Base-by-base conservation (phyloP, 352 stramenopile species). In the Phytophthora gonapodyides region DNA sequence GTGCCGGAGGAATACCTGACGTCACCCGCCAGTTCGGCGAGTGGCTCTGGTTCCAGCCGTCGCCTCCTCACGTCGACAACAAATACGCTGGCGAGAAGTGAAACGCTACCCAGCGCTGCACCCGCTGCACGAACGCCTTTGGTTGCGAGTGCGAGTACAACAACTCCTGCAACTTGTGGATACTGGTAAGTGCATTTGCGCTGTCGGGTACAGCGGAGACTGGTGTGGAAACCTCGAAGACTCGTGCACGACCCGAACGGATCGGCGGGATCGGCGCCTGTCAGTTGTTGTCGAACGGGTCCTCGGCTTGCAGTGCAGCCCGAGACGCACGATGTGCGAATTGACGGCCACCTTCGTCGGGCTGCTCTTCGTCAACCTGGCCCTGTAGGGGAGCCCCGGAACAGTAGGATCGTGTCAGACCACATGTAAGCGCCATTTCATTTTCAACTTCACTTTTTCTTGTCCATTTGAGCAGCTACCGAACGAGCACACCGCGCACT, bases 131-230 rank as follows among this genome's bases (percentile, higher is more conserved):
- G 16, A 82, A 76, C 47, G 75, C 84, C 44, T 58, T 75, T 21
- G 75, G 73, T 5, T 87, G 78, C 54, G 73, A 87, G 43, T 87
- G 78, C 54, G 73, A 87, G 43, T 82, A 87, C 46, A 63, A 57
- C 42, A 79, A 82, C 60, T 54, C 59, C n/a, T 87, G 78, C 65
- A 69, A 88, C 62, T n/a, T n/a, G 72, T 61, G 0, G 71, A 82
- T 35, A 82, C 70, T 11, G 78, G 78, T 41, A 82, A 78, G 54
- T 88, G 78, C 69, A 65, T 78, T n/a, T 85, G 78, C 45, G 61
- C 63, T 10, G 60, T 71, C 40, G 78, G 78, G 7, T 87, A 68
- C 57, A 78, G 31, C 11, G 78, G 78, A 16, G 67, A 79, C 34
- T 84, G 75, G 1, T 87, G 78, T 44, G 78, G 78, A 12, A 71